Base-by-base conservation (phyloP, 1,139 yeast genomes). In the Saccharomyces hybrid region DNA sequence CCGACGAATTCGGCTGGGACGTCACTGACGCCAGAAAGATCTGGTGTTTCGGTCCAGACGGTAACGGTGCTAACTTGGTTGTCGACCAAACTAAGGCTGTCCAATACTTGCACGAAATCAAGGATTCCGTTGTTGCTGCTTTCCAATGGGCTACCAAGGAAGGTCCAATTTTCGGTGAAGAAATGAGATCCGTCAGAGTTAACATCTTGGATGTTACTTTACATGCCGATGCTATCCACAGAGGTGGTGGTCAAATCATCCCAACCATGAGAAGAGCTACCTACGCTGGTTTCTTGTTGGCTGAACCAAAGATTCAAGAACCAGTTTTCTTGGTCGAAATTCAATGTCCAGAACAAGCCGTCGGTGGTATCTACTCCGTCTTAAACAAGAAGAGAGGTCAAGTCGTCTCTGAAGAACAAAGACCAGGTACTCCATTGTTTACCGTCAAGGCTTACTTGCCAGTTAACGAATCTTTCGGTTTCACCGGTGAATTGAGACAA, bases 1-100 rank as follows among this genome's bases (percentile, higher is more conserved):
- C 99, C 74, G 99, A 93, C 77, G 96, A 93, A 77, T 95, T 78
- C 86, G 97, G 93, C 70, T 93, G 99, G 99, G 98, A 93, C 76
- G 97, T 93, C 75, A 83, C 97, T 72, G 99, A 93, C 75, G 99
- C 98, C 80, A 90, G 99, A 87, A 93, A 93, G 95, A 93, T 93
- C 75, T 93, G 99, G 99, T 90, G 97, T 88, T 93, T 93, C 90
- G 99, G 99, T 83, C 99, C 99, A 77, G 99, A 93, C 75, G 97
- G 97, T 81, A 83, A 82, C 78, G 99, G 99, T 81, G 93, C 99
- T 74, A 93, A 93, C 83, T 79, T 93, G 76, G 97, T 93, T 76
- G 96, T 93, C 79, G 99, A 93, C 82, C 97, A 91, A 82, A 91
- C 99, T 75, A 93, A 93, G 93, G 98, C 99, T 73, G 98, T 93